These are phyloP conservation scores for Colletotrichum brevisporum DNA, from an alignment of 2,329 filamentous ascomycete species.

Conservation along the genomic window DNA sequence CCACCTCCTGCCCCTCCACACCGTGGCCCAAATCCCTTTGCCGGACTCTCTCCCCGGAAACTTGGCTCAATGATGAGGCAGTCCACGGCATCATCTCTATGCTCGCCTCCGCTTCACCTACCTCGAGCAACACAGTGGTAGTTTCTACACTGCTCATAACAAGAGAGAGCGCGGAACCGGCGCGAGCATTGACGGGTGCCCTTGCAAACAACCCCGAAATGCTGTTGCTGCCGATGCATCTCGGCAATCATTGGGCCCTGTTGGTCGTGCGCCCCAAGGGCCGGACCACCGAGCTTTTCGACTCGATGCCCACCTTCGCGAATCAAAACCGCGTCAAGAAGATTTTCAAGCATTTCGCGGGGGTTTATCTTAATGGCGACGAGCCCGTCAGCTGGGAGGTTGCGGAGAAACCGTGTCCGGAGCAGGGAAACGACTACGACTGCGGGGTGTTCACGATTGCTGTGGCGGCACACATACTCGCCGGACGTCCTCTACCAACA, in stretches of 20 bases:
- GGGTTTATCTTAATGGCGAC: not conserved
- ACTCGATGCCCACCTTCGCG: constrained; percentile 7
- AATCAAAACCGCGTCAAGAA: not conserved
- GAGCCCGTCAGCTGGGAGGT: not conserved
- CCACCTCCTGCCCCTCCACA: not conserved
- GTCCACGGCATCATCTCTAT: constrained; percentile 5
- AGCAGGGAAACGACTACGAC: constrained; percentile 8
- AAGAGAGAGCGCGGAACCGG: not conserved
- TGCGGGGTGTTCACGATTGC: constrained; percentile 1
- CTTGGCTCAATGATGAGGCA: constrained; percentile 6
- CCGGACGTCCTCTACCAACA: not conserved
- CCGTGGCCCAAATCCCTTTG: not conserved
- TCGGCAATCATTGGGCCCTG: constrained; percentile 9
- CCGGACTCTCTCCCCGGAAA: not conserved
- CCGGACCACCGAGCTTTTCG: not conserved
- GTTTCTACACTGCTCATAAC: not conserved
- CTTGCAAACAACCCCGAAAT: not conserved
- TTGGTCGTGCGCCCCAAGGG: not conserved
- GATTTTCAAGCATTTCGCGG: constrained; percentile 2
- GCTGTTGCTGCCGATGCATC: constrained; percentile 8
- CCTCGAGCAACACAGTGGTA: not conserved
- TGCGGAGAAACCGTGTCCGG: not conserved
- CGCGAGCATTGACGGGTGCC: not conserved
- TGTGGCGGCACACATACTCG: constrained; percentile 3
- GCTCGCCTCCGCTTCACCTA: not conserved